These are phyloP conservation scores for Phytophthora kernoviae DNA, from an alignment of 352 stramenopile genomes.

Conservation along the genomic window DNA sequence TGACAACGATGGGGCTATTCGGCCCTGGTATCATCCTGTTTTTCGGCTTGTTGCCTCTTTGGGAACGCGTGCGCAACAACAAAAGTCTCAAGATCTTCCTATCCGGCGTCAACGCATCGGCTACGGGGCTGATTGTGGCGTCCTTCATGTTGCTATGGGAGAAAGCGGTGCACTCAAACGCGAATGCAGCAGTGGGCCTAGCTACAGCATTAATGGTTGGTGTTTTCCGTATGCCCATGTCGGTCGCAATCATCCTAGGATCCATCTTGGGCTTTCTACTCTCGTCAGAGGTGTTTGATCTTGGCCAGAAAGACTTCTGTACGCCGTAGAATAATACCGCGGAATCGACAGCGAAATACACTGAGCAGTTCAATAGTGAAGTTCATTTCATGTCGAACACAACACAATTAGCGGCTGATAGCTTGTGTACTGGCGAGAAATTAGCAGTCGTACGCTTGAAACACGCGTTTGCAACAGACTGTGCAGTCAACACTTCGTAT, in stretches of 20 bases:
- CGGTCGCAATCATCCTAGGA: conserved; percentile 62
- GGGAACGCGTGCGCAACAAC: conserved; percentile 89
- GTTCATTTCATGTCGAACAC: no score
- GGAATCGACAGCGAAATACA: no score
- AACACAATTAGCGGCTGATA: background rate
- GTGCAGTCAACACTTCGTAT: no score
- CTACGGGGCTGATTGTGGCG: conserved; percentile 90
- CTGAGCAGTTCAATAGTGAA: no score
- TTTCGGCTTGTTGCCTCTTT: conserved; percentile 93
- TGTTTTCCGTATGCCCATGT: conserved; percentile 75
- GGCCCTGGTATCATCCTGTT: conserved; percentile 92
- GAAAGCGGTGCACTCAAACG: conserved; percentile 80
- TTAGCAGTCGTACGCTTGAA: no score
- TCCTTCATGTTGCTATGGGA: conserved; percentile 91
- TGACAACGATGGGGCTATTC: conserved; percentile 91
- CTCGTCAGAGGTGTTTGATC: conserved; percentile 48
- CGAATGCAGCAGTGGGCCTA: conserved; percentile 85
- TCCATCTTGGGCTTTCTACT: conserved; percentile 59
- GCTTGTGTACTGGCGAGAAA: no score
- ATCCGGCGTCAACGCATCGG: conserved; percentile 90
- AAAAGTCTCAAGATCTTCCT: conserved; percentile 86
- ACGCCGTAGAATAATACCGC: conserved; percentile 7
- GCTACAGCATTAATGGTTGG: conserved; percentile 81
- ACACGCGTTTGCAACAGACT: no score
- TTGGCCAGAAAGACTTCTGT: conserved; percentile 65